Evolutionary conservation across 2,329 filamentous ascomycete species (phyloP).

Genomic region (Tolypocladium nubicola): DNA sequence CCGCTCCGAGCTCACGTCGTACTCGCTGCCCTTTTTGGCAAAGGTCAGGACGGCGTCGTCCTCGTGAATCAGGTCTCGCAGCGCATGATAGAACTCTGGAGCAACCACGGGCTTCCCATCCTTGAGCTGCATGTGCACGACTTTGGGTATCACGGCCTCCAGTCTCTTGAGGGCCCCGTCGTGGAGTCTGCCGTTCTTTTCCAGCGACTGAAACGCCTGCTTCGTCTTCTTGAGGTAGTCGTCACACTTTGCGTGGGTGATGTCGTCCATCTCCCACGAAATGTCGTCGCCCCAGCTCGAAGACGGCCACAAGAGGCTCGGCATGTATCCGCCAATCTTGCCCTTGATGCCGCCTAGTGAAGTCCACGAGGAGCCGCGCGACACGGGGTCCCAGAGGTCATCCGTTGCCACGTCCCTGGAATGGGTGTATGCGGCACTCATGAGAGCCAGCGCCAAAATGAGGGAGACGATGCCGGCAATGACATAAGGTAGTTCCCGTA

Average conservation of each 20-base stretch:
- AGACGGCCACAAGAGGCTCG: slow-evolving; percentile 16
- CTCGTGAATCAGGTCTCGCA: slow-evolving; percentile 42
- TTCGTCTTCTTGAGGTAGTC: slow-evolving; percentile 15
- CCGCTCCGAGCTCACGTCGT: slow-evolving; percentile 29
- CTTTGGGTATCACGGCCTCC: slow-evolving; percentile 39
- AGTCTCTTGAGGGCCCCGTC: slow-evolving; percentile 30
- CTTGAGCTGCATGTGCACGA: slow-evolving; percentile 42
- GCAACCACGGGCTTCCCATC: slow-evolving; percentile 44
- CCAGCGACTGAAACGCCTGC: slow-evolving; percentile 18
- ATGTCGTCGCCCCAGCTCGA: slow-evolving; percentile 10
- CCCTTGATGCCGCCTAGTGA: slow-evolving; percentile 4
- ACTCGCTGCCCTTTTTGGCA: slow-evolving; percentile 26
- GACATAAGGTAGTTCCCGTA: slow-evolving; percentile 3
- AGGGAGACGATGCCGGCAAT: slow-evolving; percentile 3
- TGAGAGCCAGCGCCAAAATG: slow-evolving; percentile 2
- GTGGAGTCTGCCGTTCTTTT: slow-evolving; percentile 21
- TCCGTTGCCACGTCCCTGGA: background rate
- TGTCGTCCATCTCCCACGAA: slow-evolving; percentile 7
- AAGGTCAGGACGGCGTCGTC: slow-evolving; percentile 37
- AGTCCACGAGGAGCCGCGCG: background rate
- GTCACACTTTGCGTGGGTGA: slow-evolving; percentile 10
- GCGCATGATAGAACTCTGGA: slow-evolving; percentile 54
- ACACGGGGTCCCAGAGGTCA: slow-evolving; percentile 3
- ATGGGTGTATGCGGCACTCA: background rate
- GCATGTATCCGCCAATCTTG: slow-evolving; percentile 12